Base-by-base conservation (phyloP, 2,329 filamentous ascomycete genomes). In the Exophiala lecanii-corni region DNA sequence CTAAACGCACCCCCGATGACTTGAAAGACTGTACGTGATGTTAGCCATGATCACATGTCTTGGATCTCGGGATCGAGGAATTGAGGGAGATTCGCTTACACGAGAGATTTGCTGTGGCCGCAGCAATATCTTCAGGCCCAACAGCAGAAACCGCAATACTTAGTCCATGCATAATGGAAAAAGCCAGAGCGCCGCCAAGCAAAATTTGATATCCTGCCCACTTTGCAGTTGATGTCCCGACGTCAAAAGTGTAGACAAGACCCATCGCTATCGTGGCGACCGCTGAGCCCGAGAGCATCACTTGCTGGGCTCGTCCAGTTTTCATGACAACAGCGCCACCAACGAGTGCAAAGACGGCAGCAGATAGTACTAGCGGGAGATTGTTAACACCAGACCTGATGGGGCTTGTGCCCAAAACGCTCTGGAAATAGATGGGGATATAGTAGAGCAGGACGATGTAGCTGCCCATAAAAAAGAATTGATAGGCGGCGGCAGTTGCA, bases 401-500 rank as follows among this genome's bases (percentile, higher is more conserved):
- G 0, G 70, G 56, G 4, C 48, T 58, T 6, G 55, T 56, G 36
- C 57, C 57, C 10, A 55, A 47, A 9, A 71, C 57, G 2, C 59
- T 56, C 53, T 75, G 70, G 56, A 75, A 74, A 52, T 70, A 73
- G 17, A 74, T 67, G 5, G 70, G 70, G 1, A 72, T 56, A 49
- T 68, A 71, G 55, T 70, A 72, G 9, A 71, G 48, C 2, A 64
- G 30, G 15, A 66, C n/a, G 26, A 30, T 3, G 49, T 51, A 25
- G 50, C 54, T 23, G 36, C 59, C 33, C 17, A 19, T n/a, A 46
- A 62, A 58, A 34, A 62, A 31, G 12, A 59, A 30, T 2, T 57
- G 47, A 35, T 53, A 45, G 7, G 36, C 31, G 5, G 53, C 52
- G 6, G 53, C 47, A 9, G 57, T 23, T 9, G 25, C 13, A 19